These are phyloP conservation scores for Sungouiozyma ichnusensis DNA, from an alignment of 805 yeast species.

Conservation along the genomic window DNA sequence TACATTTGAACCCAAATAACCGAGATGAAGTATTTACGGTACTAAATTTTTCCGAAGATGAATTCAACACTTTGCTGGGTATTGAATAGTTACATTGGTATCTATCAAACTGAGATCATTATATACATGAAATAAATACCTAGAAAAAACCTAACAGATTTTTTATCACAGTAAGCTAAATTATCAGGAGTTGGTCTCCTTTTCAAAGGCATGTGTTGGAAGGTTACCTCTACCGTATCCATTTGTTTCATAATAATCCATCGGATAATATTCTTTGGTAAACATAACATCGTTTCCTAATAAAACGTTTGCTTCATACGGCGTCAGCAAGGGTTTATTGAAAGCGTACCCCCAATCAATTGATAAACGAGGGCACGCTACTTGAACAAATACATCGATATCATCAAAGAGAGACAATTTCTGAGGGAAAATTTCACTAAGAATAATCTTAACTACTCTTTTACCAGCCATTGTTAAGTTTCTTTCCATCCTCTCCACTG, in stretches of 20 bases:
- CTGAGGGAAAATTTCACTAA: conserved; percentile 89
- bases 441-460: conserved; percentile 65
- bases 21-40: conserved; percentile 12
- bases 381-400: conserved; percentile 91
- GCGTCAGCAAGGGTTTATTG: conserved; percentile 81
- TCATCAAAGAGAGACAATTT: conserved; percentile 87
- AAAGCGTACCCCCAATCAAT: conserved; percentile 99
- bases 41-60: conserved; percentile 28
- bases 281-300: conserved; percentile 62
- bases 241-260: conserved; percentile 86
- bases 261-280: conserved; percentile 64
- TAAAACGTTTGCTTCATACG: conserved; percentile 92
- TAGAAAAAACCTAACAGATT: background rate
- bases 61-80: conserved; percentile 63
- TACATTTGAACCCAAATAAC: conserved; percentile 20
- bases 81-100: conserved; percentile 30
- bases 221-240: conserved; percentile 85
- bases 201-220: conserved; percentile 35
- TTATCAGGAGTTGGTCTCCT: background rate
- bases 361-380: conserved; percentile 92
- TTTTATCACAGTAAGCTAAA: conserved; percentile 1
- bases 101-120: background rate
- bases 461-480: conserved; percentile 45
- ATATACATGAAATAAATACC: background rate
- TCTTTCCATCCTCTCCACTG: conserved; percentile 56